Evolutionary conservation across 768 basidiomycete genomes (phyloP), one percentile per base, ranked within the genome.

Genomic region (Leucosporidium yakuticum): DNA sequence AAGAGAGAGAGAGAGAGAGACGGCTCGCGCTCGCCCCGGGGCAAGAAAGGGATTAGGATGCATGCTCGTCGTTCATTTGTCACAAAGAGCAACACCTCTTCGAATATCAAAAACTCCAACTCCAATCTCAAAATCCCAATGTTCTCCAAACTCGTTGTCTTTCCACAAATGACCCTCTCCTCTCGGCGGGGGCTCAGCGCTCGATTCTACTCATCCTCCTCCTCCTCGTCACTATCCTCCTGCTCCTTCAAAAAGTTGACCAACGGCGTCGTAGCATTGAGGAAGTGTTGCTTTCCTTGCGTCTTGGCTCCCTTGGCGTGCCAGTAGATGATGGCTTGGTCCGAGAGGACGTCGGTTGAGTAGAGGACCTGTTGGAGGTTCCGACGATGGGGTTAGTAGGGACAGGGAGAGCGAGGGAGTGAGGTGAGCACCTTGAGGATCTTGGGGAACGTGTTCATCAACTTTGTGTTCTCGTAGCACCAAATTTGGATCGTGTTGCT

Each of bases 311-410:
- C 95, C 81, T 99, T 99, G 81, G 90, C 88, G 80, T 91, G 83
- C 95, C 95, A 99, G 79, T 96, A 98, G 68, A 97, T 88, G 76
- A 99, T 94, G 69, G 94, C 93, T 77, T 94, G 88, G 77, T 94
- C 92, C 64, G 92, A 90, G 74, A 97, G 84, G 80, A 92, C 92
- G 75, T 99, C 95, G 76, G 89, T 87, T 81, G 94, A 94, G 81
- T 96, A 97, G 79, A 97, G 83, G 74, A 94, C 88, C 90, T 92
- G 75, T 44, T 44, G 53, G 27, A 39, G 56, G 60, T n/a, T n/a
- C n/a, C n/a, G 44, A 49, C 2, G 25, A 36, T 8, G 2, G 39
- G 14, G 6, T 44, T 8, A 44, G 39, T 15, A n/a, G n/a, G n/a
- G n/a, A n/a, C n/a, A n/a, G 39, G 39, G 39, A 36, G 8, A 44